A percentile compares a stretch with the other conserved stretches of the same genome.
phyloP scores from a whole-genome alignment of 768 basidiomycete genomes.

The Cystofilobasidium ferigula region DNA sequence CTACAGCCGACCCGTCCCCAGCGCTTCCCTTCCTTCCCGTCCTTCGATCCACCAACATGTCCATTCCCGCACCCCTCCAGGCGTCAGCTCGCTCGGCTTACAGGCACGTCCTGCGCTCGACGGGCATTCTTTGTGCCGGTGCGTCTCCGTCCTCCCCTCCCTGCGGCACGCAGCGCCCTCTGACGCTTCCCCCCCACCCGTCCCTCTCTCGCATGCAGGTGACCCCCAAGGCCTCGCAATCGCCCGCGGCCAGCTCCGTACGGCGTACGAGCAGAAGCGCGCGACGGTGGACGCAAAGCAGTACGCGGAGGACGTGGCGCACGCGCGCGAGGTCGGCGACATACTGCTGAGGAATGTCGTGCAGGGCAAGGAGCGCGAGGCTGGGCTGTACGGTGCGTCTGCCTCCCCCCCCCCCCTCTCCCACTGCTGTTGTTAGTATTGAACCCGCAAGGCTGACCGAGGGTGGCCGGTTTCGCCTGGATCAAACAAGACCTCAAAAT shows the following conservation, averaged over 20 bases:
- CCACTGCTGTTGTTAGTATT: background rate
- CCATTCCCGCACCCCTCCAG: constrained; percentile 18
- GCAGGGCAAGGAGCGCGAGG: constrained; percentile 10
- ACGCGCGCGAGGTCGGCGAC: constrained; percentile 16
- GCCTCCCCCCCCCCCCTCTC: background rate
- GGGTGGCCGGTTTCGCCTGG: too few relatives aligned
- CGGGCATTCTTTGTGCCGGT: constrained; percentile 15
- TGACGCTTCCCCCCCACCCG: background rate
- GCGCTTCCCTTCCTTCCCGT: background rate
- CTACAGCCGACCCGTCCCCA: background rate
- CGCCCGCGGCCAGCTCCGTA: constrained; percentile 15
- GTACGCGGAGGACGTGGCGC: constrained; percentile 6
- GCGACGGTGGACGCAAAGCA: background rate
- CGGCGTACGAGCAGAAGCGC: constrained; percentile 7
- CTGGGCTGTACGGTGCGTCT: constrained; percentile 10
- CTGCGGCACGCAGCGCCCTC: background rate
- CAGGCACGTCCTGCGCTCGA: constrained; percentile 14
- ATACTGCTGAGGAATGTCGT: constrained; percentile 16
- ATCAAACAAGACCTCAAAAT: constrained; percentile 24
- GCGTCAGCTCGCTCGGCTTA: constrained; percentile 19
- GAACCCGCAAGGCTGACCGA: too few relatives aligned
- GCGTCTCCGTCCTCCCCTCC: background rate
- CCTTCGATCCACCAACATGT: background rate
- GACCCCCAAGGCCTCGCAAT: constrained; percentile 4
- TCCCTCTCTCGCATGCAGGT: background rate